Evolutionary conservation across 1,284 basidiomycete genomes (phyloP), one percentile per base, ranked within the genome.

Genomic region (Leccinum griseonigrum): DNA sequence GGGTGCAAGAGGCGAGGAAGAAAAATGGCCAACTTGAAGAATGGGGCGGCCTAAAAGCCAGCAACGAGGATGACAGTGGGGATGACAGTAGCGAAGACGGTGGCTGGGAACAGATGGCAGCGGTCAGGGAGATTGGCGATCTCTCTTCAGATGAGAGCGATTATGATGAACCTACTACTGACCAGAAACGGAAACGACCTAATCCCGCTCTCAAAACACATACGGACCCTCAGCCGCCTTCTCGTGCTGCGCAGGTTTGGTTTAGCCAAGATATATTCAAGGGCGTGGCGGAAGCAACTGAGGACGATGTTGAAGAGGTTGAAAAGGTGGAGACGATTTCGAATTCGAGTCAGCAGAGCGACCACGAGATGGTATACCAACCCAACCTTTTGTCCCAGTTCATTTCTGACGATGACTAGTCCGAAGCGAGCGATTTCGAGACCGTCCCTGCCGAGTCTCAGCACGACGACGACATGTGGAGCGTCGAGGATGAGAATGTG

Each of bases 261-360:
- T 99, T 99, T 76, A 92, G 94, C 70, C 97, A 98, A 75, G 90
- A 92, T 57, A 77, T 98, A 56, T 99, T 99, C 81, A 86, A 85
- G 31, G 81, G 82, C 55, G 69, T 86, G 8, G 79, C 80, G 10
- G 79, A 79, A n/a, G 72, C 82, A n/a, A 72, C 75, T 9, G 80
- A 78, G 13, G 77, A 77, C 18, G 43, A 43, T 9, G 36, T 36
- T 1, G 76, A 75, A 36, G 68, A 54, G 16, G 40, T 51, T 11
- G 80, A 83, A 51, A 78, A 81, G n/a, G 71, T 60, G 8, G 70
- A 69, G 7, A 69, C 73, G 65, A 10, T 34, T 31, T 65, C 62
- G 32, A 57, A 55, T 31, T 38, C 60, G 4, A 56, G 56, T 14
- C 57, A 63, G 26, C 59, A 78, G 11, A 75, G 75, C 11, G 77